Evolutionary conservation across 441 rosid genomes (phyloP), one percentile per base, ranked within the genome.

Genomic region (Euphorbia corollata): DNA sequence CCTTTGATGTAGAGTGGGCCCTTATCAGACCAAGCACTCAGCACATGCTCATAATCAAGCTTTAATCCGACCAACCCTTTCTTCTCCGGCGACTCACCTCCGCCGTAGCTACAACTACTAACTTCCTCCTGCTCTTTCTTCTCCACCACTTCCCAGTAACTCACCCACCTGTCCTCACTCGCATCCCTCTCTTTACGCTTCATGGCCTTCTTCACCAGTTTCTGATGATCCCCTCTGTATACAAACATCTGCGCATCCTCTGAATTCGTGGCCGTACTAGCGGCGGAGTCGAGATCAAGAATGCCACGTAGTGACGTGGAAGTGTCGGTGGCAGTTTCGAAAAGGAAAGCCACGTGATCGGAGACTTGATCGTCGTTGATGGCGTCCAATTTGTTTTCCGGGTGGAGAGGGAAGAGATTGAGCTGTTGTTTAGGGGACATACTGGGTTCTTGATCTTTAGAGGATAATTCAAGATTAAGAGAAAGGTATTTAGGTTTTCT

Each of bases 21-120:
- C 80, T 87, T 87, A 65, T 82, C 89, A 55, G 88, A 86, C 96
- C 98, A 92, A 70, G 87, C 90, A 39, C 86, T 84, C 86, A 90
- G 61, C 68, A 92, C 78, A 79, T 85, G 84, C 61, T 87, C 77
- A 51, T 92, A 90, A 81, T 92, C 97, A 61, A 92, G 97, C 85
- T 88, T 92, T 83, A 90, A 63, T 36, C 79, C 75, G 58, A 89
- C 72, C 53, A 82, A 73, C 57, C 69, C 61, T 32, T 72, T 58
- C 71, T 24, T 65, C 70, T 75, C 47, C 77, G 76, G 50, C 45
- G 69, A 61, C 11, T 54, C 76, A 43, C 67, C 73, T 10, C 6
- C 74, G 15, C 20, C 73, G 16, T 24, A 65, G 53, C 73, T 51
- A 23, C 77, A 43, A 55, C 92, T 90, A 51, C 87, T 87, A 79